Base-by-base conservation (phyloP, 2,329 filamentous ascomycete species). In the Colletotrichum spaethianum region DNA sequence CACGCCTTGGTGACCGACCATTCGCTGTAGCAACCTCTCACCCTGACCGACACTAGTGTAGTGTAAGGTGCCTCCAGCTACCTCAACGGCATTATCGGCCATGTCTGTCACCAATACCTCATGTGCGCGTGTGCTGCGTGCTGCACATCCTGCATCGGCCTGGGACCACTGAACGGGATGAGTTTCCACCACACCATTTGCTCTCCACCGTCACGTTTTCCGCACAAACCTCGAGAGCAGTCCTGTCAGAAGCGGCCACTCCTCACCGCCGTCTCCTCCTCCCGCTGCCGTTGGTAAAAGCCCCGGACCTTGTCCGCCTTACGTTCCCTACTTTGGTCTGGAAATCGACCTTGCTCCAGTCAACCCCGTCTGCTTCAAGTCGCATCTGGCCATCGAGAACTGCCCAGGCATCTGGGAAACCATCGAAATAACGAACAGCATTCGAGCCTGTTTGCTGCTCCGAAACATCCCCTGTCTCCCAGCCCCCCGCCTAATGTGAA, bases 401-500 rank as follows among this genome's bases (percentile, higher is more conserved):
- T 62, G 28, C n/a, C 44, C 59, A 48, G 42, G 31, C 11, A n/a
- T 33, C 42, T 23, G 28, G 42, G 31, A 48, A 36, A 5, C n/a
- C 44, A 48, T 62, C 59, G 44, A 62, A 33, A 50, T 50, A 46
- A 48, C 44, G 59, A 50, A 48, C 42, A 20, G 42, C n/a, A 36
- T 62, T 4, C 44, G n/a, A 28, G 11, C 44, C 46, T 50, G 59
- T 62, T 33, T 48, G 46, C 33, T 16, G 31, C n/a, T 38, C 59
- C 44, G n/a, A 26, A 62, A 6, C 28, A 18, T 12, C 33, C 23
- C 46, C 33, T 33, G 23, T 23, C 33, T 33, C 68, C 68, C 68
- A 71, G 50, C 68, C 68, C 53, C 68, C 64, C 68, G 56, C 42
- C 68, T n/a, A 53, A 68, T 28, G 26, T 67, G 36, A 33, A 44